phyloP scores from a whole-genome alignment of 2,329 filamentous ascomycete species.

The Phialocephala sp. region DNA sequence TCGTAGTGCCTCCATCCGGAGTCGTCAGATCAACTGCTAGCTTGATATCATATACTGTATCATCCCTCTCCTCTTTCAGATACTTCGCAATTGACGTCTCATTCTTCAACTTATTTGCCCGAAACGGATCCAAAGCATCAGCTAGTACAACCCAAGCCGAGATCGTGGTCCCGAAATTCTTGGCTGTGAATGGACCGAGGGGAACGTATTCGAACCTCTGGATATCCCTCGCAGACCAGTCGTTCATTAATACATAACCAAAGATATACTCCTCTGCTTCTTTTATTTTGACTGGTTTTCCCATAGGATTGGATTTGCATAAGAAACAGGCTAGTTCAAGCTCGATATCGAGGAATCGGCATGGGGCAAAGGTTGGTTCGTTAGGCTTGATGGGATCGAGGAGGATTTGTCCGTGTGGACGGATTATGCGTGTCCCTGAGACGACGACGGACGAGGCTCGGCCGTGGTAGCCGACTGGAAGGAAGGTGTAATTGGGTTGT shows the following conservation, averaged over 20 bases:
- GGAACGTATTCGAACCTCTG: conserved; percentile 87
- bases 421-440: conserved; percentile 73
- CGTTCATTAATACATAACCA: conserved; percentile 82
- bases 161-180: conserved; percentile 82
- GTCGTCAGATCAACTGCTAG: conserved; percentile 69
- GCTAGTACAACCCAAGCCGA: conserved; percentile 80
- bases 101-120: conserved; percentile 58
- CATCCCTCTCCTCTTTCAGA: conserved; percentile 62
- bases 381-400: conserved; percentile 67
- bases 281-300: conserved; percentile 66
- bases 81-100: conserved; percentile 63
- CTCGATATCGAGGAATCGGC: conserved; percentile 76
- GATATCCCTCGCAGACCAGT: conserved; percentile 85
- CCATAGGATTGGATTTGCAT: conserved; percentile 67
- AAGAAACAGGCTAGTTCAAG: conserved; percentile 81
- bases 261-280: conserved; percentile 74
- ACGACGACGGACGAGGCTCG: conserved; percentile 77
- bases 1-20: conserved; percentile 56
- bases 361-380: conserved; percentile 66
- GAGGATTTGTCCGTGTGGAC: conserved; percentile 78
- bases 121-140: conserved; percentile 76
- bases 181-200: conserved; percentile 80
- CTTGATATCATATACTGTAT: conserved; percentile 71
- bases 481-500: conserved; percentile 80
- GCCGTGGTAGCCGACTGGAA: conserved; percentile 84